Conservation (phyloP, 345 rosid genomes). For the Theobroma cacao region DNA sequence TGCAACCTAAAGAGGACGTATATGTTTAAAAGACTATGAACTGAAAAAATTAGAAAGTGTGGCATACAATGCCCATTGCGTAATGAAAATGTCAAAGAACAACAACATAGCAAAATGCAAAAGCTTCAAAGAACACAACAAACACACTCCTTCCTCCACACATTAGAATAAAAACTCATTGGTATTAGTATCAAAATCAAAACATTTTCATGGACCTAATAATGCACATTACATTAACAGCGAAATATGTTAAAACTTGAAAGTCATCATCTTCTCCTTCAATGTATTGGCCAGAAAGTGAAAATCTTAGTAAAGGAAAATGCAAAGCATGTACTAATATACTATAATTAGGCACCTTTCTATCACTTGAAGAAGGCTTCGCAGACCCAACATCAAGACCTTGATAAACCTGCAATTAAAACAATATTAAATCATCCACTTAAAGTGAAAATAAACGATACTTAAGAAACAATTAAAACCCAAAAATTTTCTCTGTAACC, state of each 20-base stretch:
- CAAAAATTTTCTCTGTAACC: neutral
- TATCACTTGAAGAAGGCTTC: conserved; percentile 63
- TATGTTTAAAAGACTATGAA: neutral
- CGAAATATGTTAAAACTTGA: neutral
- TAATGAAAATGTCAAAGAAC: neutral
- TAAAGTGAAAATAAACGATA: neutral
- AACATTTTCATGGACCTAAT: neutral
- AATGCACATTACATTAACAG: neutral
- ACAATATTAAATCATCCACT: neutral
- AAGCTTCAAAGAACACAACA: neutral
- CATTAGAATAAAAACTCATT: neutral
- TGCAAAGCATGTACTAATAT: neutral
- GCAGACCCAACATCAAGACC: conserved; percentile 88
- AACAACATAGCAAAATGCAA: neutral
- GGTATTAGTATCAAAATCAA: neutral
- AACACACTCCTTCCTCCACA: neutral
- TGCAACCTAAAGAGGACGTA: neutral
- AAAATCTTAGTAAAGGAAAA: neutral
- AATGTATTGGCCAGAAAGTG: neutral
- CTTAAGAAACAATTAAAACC: neutral
- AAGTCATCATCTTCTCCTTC: neutral
- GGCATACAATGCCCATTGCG: neutral
- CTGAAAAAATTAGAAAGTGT: neutral
- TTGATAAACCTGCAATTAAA: conserved; percentile 59
- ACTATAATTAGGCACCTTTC: conserved; percentile 49